A percentile compares a stretch with the other conserved stretches of the same genome.
Conservation (phyloP, 139 green algal genomes). For the Chlorella sp. region DNA sequence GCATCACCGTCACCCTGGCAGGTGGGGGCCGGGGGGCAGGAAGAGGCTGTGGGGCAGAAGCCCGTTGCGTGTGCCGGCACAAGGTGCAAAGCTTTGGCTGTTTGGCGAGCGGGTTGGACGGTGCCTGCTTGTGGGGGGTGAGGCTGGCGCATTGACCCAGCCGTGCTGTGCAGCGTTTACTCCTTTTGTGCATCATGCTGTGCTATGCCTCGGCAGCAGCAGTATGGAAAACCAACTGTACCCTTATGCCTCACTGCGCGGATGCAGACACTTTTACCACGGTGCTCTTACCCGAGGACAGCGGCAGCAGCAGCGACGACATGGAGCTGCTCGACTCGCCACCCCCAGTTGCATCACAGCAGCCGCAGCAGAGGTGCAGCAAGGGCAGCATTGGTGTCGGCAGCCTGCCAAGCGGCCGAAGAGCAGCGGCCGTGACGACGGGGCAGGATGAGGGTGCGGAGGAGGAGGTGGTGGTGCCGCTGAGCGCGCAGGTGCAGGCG, state of each 20-base stretch:
- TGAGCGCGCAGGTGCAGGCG: slow-evolving; percentile 27
- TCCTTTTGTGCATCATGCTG: neutral
- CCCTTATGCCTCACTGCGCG: no score
- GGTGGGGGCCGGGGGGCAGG: neutral
- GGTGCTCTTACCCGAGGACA: slow-evolving; percentile 26
- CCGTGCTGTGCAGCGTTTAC: neutral
- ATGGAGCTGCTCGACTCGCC: neutral
- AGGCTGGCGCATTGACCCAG: neutral
- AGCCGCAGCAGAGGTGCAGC: neutral
- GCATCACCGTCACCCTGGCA: slow-evolving; percentile 30
- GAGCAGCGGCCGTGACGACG: neutral
- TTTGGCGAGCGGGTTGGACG: no score
- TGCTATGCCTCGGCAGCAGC: neutral
- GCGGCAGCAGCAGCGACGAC: neutral
- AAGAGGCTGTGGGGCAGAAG: no score
- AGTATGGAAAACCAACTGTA: no score
- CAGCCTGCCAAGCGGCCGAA: neutral
- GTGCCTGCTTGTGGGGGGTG: no score
- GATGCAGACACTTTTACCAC: slow-evolving; percentile 31
- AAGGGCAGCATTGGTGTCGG: neutral
- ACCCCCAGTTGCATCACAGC: neutral
- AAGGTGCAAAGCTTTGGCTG: no score
- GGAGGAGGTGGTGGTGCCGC: slow-evolving; percentile 27
- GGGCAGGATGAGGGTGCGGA: neutral
- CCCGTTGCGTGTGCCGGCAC: no score